phyloP scores from a whole-genome alignment of 1,139 yeast genomes.

The Scheffersomyces insectosa region DNA sequence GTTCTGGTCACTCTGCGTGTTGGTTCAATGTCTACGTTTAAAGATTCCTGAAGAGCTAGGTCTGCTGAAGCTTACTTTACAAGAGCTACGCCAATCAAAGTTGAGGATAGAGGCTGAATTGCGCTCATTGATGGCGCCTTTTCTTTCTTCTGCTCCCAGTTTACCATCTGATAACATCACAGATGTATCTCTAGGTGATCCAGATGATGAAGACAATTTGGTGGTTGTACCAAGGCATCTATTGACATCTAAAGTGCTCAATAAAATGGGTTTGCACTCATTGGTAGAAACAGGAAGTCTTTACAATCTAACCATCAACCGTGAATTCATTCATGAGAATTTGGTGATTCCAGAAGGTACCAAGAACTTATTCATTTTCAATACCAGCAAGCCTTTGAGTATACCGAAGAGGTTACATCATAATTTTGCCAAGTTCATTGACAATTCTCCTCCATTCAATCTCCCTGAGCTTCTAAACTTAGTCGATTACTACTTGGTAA shows the following conservation, averaged over 20 bases:
- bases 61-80: too few relatives aligned
- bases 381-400: slow-evolving; percentile 22
- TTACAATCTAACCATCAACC: slow-evolving; percentile 9
- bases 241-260: slow-evolving; percentile 18
- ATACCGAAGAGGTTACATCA: slow-evolving; percentile 14
- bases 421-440: slow-evolving; percentile 23
- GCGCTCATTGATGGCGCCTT: too few relatives aligned
- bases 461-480: slow-evolving; percentile 32
- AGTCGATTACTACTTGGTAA: slow-evolving; percentile 31
- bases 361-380: slow-evolving; percentile 36
- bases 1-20: too few relatives aligned
- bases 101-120: too few relatives aligned
- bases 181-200: too few relatives aligned
- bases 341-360: slow-evolving; percentile 28
- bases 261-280: slow-evolving; percentile 21
- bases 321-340: slow-evolving; percentile 4
- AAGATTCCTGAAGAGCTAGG: too few relatives aligned
- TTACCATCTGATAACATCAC: too few relatives aligned
- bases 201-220: slow-evolving; percentile 12
- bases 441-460: slow-evolving; percentile 33
- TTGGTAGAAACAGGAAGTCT: slow-evolving; percentile 9
- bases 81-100: too few relatives aligned
- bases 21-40: too few relatives aligned
- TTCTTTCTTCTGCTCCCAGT: too few relatives aligned
- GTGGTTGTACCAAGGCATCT: slow-evolving; percentile 25